phyloP scores from a whole-genome alignment of 768 basidiomycete genomes.

The Boletus subparvulus region DNA sequence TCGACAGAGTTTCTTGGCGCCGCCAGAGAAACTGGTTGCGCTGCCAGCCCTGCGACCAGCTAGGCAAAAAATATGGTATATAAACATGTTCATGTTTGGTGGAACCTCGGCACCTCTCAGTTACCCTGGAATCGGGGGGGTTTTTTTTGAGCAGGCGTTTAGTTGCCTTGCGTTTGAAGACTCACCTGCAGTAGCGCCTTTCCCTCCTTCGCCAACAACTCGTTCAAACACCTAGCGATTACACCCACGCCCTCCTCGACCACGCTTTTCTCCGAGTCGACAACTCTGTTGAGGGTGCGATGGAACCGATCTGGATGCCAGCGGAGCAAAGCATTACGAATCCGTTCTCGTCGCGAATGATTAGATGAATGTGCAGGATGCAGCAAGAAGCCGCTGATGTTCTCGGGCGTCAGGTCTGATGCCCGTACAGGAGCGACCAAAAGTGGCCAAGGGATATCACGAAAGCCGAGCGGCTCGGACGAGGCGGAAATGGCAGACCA shows the following conservation, averaged over 20 bases:
- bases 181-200: constrained; percentile 22
- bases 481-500: constrained; percentile 55
- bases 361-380: constrained; percentile 61
- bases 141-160: neutral
- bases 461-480: constrained; percentile 54
- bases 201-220: constrained; percentile 48
- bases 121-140: constrained; percentile 11
- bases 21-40: constrained; percentile 15
- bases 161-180: neutral
- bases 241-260: constrained; percentile 67
- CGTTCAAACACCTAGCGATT: constrained; percentile 67
- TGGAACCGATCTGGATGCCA: constrained; percentile 85
- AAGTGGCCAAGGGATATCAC: constrained; percentile 72
- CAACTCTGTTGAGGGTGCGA: constrained; percentile 52
- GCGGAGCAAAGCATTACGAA: constrained; percentile 63
- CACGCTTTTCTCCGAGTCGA: constrained; percentile 46
- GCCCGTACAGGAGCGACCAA: constrained; percentile 39
- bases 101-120: constrained; percentile 11
- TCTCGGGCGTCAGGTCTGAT: constrained; percentile 53
- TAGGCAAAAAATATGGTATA: neutral
- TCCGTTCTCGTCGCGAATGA: constrained; percentile 61
- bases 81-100: neutral
- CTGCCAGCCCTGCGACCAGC: constrained; percentile 1
- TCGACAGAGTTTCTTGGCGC: constrained; percentile 16
- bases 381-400: constrained; percentile 60